Base-by-base conservation (phyloP, 2,329 filamentous ascomycete genomes). In the Ascochyta viciae-villosae region DNA sequence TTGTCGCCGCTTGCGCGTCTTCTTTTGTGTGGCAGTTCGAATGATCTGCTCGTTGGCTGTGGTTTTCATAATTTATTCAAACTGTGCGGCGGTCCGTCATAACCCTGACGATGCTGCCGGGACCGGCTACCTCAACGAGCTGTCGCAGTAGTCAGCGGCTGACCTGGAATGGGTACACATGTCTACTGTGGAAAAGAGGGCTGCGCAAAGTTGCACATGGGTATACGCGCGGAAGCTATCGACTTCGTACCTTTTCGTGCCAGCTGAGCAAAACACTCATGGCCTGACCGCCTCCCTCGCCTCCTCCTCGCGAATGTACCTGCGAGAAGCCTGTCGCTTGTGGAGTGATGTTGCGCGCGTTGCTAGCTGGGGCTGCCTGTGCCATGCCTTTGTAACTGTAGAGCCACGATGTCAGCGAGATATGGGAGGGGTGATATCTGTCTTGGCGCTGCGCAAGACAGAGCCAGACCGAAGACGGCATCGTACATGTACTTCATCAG, bases 221-320 rank as follows among this genome's bases (percentile, higher is more conserved):
- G n/a, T 35, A 9, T 16, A 35, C 33, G 33, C n/a, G 33, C 31
- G 52, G 29, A 55, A 46, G 26, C 38, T 26, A 51, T 50, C 41
- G 33, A 49, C 42, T 42, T 52, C 58, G 45, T 74, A 82, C 80
- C 80, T 97, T 99, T 82, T 99, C 95, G 75, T 99, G 95, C 95
- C 95, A 99, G 78, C 92, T 97, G 65, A 99, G 81, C 74, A 99
- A 77, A 47, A 99, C 95, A 74, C 95, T 98, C 95, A 98, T 98
- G 50, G 89, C 90, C 54, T 92, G 89, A 33, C 91, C 90, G 60
- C 91, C 88, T 42, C 91, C 89, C 55, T 87, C 86, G 40, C 83
- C 85, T 50, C 83, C 83, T 58, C 85, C 78, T 64, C 85, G 78
- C 45, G 77, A 71, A 66, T 83, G 82, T 58, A 94, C 85, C 78